These are phyloP conservation scores for Datisca glomerata DNA, from an alignment of 306 rosid genomes.

Conservation along the genomic window DNA sequence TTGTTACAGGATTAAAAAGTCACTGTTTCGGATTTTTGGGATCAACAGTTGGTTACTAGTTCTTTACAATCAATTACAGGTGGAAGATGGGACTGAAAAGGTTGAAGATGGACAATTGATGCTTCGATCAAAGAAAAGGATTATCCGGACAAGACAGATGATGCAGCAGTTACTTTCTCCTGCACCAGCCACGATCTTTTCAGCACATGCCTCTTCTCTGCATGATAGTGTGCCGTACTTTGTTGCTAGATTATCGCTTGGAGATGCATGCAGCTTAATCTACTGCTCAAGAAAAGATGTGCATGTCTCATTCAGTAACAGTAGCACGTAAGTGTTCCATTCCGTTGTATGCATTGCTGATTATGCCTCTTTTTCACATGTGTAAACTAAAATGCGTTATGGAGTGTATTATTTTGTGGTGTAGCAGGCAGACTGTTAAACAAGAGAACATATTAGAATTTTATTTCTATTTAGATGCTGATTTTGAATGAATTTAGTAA, in stretches of 20 bases:
- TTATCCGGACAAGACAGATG: conserved; percentile 27
- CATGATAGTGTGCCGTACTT: conserved; percentile 27
- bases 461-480: no score
- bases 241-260: conserved; percentile 28
- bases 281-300: conserved; percentile 12
- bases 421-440: no score
- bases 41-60: background rate
- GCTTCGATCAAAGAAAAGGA: conserved; percentile 37
- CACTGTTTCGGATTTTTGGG: conserved; percentile 1
- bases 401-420: no score
- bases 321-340: conserved; percentile 24
- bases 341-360: conserved; percentile 1
- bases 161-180: conserved; percentile 42
- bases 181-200: conserved; percentile 23
- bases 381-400: no score
- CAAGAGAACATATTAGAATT: no score
- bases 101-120: conserved; percentile 18
- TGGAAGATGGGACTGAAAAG: conserved; percentile 25
- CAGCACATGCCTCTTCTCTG: conserved; percentile 26
- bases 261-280: conserved; percentile 39
- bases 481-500: no score
- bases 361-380: background rate
- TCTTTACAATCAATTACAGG: conserved; percentile 19
- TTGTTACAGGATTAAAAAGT: background rate
- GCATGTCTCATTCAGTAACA: conserved; percentile 2